phyloP scores from a whole-genome alignment of 1,139 yeast species.

The Blastobotrys serpentis region DNA sequence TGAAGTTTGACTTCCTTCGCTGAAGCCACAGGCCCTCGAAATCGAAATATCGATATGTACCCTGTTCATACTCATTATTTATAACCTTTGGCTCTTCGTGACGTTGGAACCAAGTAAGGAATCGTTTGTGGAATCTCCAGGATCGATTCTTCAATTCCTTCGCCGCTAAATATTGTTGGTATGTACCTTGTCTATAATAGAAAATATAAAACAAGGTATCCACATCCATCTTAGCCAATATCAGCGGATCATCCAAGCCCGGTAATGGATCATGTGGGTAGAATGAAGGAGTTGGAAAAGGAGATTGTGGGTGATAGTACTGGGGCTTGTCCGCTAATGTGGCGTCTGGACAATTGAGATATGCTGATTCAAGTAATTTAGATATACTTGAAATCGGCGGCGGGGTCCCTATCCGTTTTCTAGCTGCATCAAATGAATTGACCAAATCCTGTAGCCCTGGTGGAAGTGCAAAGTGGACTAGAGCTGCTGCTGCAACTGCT shows the following conservation, averaged over 20 bases:
- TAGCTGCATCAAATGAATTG: slow-evolving; percentile 47
- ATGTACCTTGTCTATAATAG: slow-evolving; percentile 72
- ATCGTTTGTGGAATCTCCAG: slow-evolving; percentile 80
- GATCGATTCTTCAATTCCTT: slow-evolving; percentile 77
- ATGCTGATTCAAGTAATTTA: slow-evolving; percentile 66
- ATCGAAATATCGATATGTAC: slow-evolving; percentile 79
- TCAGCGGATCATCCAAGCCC: slow-evolving; percentile 40
- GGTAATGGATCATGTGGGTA: slow-evolving; percentile 85
- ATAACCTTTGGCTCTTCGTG: slow-evolving; percentile 55
- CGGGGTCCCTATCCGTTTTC: slow-evolving; percentile 48
- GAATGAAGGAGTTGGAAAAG: slow-evolving; percentile 86
- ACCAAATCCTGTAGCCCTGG: slow-evolving; percentile 51
- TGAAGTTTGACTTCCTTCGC: slow-evolving; percentile 70
- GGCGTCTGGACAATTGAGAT: slow-evolving; percentile 90
- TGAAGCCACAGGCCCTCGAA: slow-evolving; percentile 88
- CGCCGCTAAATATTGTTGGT: slow-evolving; percentile 79
- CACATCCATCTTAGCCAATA: slow-evolving; percentile 72
- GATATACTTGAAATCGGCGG: slow-evolving; percentile 58
- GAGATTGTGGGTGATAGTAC: slow-evolving; percentile 74
- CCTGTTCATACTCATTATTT: slow-evolving; percentile 49
- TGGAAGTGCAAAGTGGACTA: slow-evolving; percentile 37
- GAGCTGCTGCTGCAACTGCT: slow-evolving; percentile 14
- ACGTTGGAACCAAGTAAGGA: slow-evolving; percentile 81
- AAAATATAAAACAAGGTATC: slow-evolving; percentile 92
- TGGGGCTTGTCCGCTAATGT: slow-evolving; percentile 85